Conservation (phyloP, 2,329 filamentous ascomycete genomes). For the Chalara sp. region DNA sequence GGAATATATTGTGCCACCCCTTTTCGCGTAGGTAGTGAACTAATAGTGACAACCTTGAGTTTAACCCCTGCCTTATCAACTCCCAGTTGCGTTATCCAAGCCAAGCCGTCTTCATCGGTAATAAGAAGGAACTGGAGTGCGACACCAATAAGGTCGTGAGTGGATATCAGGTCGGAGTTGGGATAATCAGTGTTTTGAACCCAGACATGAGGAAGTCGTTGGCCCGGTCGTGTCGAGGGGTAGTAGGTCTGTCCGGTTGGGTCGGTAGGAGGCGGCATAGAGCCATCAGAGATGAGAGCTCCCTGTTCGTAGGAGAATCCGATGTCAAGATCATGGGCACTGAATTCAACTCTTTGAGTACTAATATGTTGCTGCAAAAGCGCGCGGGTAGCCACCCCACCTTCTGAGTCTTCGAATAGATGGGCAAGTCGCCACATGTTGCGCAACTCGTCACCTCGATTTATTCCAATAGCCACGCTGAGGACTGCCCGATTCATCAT, state of each 20-base stretch:
- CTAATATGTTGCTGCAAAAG: slow-evolving; percentile 8
- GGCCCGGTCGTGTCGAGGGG: slow-evolving; percentile 21
- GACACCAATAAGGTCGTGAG: slow-evolving; percentile 16
- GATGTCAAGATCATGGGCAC: slow-evolving; percentile 17
- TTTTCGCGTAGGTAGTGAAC: background rate
- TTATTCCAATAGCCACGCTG: slow-evolving; percentile 11
- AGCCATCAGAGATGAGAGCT: slow-evolving; percentile 15
- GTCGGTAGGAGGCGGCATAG: slow-evolving; percentile 7
- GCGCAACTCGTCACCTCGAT: slow-evolving; percentile 9
- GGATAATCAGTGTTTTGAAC: slow-evolving; percentile 3
- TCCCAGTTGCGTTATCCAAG: slow-evolving; percentile 7
- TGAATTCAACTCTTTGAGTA: slow-evolving; percentile 15
- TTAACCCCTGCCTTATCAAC: background rate
- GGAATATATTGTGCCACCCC: background rate
- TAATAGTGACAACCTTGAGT: background rate
- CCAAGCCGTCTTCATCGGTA: slow-evolving; percentile 10
- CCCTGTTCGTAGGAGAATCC: slow-evolving; percentile 18
- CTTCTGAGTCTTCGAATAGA: slow-evolving; percentile 7
- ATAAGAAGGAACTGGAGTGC: slow-evolving; percentile 10
- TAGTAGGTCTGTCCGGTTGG: slow-evolving; percentile 14
- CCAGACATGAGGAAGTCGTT: slow-evolving; percentile 23
- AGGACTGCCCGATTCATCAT: slow-evolving; percentile 40
- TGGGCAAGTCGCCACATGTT: slow-evolving; percentile 5
- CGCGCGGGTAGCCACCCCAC: slow-evolving; percentile 1
- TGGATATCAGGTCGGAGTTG: slow-evolving; percentile 13